phyloP scores from a whole-genome alignment of 2,329 filamentous ascomycete genomes.

The Whalleya microplaca region DNA sequence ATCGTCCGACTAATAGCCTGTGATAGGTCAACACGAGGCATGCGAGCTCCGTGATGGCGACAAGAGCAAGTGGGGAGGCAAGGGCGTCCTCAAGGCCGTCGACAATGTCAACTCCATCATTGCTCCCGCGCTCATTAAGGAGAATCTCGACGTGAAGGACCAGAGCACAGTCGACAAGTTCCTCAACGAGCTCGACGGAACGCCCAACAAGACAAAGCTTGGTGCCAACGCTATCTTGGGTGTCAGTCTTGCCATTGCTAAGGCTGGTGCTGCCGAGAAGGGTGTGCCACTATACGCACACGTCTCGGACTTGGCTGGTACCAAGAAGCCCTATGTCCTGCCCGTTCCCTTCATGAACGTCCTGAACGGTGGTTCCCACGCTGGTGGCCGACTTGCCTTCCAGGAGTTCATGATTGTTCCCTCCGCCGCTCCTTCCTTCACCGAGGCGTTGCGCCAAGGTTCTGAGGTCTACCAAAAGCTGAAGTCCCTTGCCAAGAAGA shows the following conservation, averaged over 20 bases:
- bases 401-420: constrained; percentile 97
- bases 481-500: constrained; percentile 97
- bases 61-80: constrained; percentile 83
- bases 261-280: constrained; percentile 89
- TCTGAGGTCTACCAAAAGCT: constrained; percentile 98
- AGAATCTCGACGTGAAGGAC: constrained; percentile 83
- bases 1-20: constrained; percentile 26
- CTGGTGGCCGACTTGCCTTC: constrained; percentile 92
- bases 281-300: constrained; percentile 85
- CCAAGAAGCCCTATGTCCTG: constrained; percentile 89
- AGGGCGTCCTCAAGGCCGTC: constrained; percentile 86
- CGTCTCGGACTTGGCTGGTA: constrained; percentile 84
- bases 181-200: constrained; percentile 83
- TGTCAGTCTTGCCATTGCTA: constrained; percentile 82
- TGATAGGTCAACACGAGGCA: constrained; percentile 81
- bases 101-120: constrained; percentile 84
- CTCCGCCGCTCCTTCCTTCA: constrained; percentile 84
- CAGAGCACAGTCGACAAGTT: constrained; percentile 83
- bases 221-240: constrained; percentile 89
- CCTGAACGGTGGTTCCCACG: constrained; percentile 91
- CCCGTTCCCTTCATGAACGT: constrained; percentile 95
- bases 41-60: constrained; percentile 90
- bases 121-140: constrained; percentile 79
- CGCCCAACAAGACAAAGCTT: constrained; percentile 83
- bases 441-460: constrained; percentile 94